Percentiles rank a stretch among this genome's conserved stretches.
Evolutionary conservation across 1,139 yeast species (phyloP).

Genomic region (Taphrina wiesneri): DNA sequence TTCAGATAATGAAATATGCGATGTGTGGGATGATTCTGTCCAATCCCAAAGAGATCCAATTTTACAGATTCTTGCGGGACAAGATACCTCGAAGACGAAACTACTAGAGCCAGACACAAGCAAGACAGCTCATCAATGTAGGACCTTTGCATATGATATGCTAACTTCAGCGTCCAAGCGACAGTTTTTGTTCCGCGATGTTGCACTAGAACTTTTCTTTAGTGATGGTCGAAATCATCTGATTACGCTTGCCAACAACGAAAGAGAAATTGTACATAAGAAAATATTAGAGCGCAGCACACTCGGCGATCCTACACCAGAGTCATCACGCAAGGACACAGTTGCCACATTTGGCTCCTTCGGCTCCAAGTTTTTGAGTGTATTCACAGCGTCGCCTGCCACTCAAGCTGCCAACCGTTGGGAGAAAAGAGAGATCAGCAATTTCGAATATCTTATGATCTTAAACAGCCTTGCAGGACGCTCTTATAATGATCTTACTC

Average conservation of each 20-base stretch:
- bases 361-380: constrained; percentile 50
- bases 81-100: constrained; percentile 36
- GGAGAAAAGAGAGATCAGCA: constrained; percentile 74
- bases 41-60: constrained; percentile 63
- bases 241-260: constrained; percentile 57
- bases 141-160: constrained; percentile 57
- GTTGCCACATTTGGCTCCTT: constrained; percentile 44
- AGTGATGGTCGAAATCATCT: constrained; percentile 68
- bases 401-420: constrained; percentile 56
- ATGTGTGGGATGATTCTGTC: constrained; percentile 65
- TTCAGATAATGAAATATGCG: constrained; percentile 61
- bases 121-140: constrained; percentile 37
- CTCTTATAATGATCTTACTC: constrained; percentile 81
- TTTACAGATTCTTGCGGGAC: constrained; percentile 57
- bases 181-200: constrained; percentile 72
- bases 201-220: constrained; percentile 74
- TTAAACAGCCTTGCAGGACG: constrained; percentile 82
- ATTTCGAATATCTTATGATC: constrained; percentile 75
- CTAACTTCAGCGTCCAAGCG: constrained; percentile 67
- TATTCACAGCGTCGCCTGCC: constrained; percentile 44
- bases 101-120: neutral
- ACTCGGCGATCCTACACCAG: neutral
- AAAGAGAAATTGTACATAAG: constrained; percentile 59
- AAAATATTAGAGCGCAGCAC: constrained; percentile 45
- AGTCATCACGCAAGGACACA: constrained; percentile 3